Percentiles rank a stretch among this genome's conserved stretches.
phyloP scores from a whole-genome alignment of 805 yeast species.

The Saccharomycopsis microspora region DNA sequence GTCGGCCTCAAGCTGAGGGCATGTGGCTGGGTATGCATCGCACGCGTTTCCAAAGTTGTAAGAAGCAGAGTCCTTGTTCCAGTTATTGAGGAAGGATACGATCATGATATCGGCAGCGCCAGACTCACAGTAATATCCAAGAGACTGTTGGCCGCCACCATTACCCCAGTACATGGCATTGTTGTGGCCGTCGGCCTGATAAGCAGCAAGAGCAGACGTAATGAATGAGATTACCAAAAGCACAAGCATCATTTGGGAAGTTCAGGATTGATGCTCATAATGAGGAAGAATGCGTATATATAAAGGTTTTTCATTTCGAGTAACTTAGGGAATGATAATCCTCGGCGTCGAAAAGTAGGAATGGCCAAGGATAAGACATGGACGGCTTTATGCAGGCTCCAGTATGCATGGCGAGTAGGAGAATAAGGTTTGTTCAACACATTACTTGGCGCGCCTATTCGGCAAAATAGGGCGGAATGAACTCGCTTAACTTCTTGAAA shows the following conservation, averaged over 20 bases:
- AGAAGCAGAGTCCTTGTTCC: slow-evolving; percentile 18
- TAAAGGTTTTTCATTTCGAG: no score
- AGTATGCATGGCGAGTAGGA: no score
- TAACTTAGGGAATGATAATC: no score
- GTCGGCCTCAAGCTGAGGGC: slow-evolving; percentile 45
- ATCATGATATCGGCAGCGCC: slow-evolving; percentile 37
- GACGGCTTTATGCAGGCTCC: no score
- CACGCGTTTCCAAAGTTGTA: slow-evolving; percentile 37
- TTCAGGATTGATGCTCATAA: no score
- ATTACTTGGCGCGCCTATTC: no score
- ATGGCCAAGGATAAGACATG: no score
- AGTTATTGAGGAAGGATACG: slow-evolving; percentile 22
- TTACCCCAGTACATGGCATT: slow-evolving; percentile 59
- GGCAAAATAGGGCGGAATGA: no score
- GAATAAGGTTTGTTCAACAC: no score
- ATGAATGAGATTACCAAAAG: neutral
- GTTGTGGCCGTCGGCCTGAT: slow-evolving; percentile 24
- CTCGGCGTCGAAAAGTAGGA: no score
- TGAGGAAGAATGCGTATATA: no score
- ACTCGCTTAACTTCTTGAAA: no score
- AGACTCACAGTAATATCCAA: slow-evolving; percentile 40
- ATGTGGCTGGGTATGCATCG: slow-evolving; percentile 22
- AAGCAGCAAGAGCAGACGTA: slow-evolving; percentile 3
- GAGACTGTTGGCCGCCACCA: slow-evolving; percentile 33
- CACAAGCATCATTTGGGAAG: neutral